A percentile compares a stretch with the other conserved stretches of the same genome.
Conservation (phyloP, 2,329 filamentous ascomycete species). For the Neonectria neomacrospora region DNA sequence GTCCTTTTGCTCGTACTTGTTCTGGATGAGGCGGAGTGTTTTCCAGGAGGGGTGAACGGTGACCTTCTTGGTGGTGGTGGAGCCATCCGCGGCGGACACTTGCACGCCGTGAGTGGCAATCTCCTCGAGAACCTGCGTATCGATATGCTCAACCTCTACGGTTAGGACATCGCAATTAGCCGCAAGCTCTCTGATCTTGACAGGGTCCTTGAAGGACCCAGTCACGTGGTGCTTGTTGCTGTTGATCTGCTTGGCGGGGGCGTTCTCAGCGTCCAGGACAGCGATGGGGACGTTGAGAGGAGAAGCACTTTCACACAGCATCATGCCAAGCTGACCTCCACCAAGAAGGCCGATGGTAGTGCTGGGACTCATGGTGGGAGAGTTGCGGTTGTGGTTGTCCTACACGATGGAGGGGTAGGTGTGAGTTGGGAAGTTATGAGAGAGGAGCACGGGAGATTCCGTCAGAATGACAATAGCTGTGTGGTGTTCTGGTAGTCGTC, state of each 20-base stretch:
- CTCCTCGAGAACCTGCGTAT: constrained; percentile 89
- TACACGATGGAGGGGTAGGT: background rate
- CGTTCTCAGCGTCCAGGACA: constrained; percentile 79
- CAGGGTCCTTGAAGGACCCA: constrained; percentile 88
- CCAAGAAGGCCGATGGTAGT: constrained; percentile 62
- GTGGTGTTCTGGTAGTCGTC: background rate
- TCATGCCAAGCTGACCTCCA: constrained; percentile 85
- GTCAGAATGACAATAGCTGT: background rate
- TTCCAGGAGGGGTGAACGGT: constrained; percentile 84
- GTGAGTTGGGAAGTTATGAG: background rate
- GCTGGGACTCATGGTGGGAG: background rate
- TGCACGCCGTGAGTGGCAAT: constrained; percentile 74
- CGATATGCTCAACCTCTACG: constrained; percentile 94
- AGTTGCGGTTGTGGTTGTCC: background rate
- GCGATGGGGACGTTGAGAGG: constrained; percentile 81
- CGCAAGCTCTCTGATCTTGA: constrained; percentile 83
- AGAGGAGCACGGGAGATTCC: background rate
- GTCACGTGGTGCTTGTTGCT: constrained; percentile 78
- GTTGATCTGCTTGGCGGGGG: constrained; percentile 88
- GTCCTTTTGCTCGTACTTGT: constrained; percentile 92
- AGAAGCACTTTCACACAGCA: constrained; percentile 88
- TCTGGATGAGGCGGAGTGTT: constrained; percentile 89
- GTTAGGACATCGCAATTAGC: constrained; percentile 82
- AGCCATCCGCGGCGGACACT: constrained; percentile 41
- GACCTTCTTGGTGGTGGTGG: constrained; percentile 59